Conservation (phyloP, 2,329 filamentous ascomycete genomes). For the Bisporella sp. region DNA sequence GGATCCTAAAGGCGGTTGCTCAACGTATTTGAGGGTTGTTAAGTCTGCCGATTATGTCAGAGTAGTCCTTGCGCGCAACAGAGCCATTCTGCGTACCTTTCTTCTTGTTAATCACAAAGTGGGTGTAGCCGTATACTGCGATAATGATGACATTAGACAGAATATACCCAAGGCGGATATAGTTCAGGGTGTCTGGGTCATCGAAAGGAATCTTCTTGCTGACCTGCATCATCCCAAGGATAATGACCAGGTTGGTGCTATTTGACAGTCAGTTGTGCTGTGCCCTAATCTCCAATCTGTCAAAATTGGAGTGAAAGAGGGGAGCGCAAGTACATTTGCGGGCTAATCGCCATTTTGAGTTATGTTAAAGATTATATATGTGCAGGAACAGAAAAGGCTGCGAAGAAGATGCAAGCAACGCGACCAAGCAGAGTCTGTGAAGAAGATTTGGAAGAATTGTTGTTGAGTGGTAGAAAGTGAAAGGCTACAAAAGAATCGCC, state of each 20-base stretch:
- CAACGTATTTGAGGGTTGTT: slow-evolving; percentile 94
- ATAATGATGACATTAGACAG: slow-evolving; percentile 75
- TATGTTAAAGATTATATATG: slow-evolving; percentile 1
- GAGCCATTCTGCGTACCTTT: slow-evolving; percentile 60
- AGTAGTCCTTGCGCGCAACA: background rate
- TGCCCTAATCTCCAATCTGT: slow-evolving; percentile 8
- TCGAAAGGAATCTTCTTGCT: slow-evolving; percentile 95
- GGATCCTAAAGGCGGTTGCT: slow-evolving; percentile 84
- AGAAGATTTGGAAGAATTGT: no score
- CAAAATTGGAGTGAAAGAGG: slow-evolving; percentile 10
- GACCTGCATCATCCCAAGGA: slow-evolving; percentile 97
- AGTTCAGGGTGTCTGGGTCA: slow-evolving; percentile 63
- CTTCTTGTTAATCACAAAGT: slow-evolving; percentile 86
- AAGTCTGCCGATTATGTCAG: slow-evolving; percentile 57
- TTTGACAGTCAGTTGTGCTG: slow-evolving; percentile 5
- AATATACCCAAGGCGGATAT: slow-evolving; percentile 55
- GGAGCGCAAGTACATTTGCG: slow-evolving; percentile 50
- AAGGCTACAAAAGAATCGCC: no score
- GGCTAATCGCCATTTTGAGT: slow-evolving; percentile 54
- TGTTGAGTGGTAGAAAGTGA: no score
- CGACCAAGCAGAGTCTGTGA: no score
- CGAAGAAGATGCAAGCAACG: background rate
- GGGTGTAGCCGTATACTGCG: slow-evolving; percentile 77
- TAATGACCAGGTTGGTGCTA: slow-evolving; percentile 90
- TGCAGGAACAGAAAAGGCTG: background rate